These are phyloP conservation scores for Logfia minima DNA, from an alignment of 129 eudicot species.

Conservation along the genomic window DNA sequence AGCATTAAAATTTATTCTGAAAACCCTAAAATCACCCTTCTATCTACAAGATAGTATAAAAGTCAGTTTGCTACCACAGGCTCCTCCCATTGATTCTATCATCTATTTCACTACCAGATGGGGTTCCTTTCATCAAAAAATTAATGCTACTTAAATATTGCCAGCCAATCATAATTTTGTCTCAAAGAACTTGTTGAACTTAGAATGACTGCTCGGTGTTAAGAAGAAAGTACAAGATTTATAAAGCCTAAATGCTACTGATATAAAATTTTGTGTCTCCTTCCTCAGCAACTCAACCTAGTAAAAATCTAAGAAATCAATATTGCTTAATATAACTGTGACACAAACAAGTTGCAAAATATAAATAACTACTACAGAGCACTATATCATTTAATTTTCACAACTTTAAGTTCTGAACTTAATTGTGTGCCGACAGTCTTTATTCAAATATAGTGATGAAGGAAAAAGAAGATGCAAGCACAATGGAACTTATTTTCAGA, in stretches of 20 bases:
- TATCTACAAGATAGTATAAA: not conserved
- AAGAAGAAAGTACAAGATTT: not conserved
- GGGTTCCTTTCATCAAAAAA: no score
- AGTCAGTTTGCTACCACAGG: not conserved
- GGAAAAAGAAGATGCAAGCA: not conserved
- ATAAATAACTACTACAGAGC: not conserved
- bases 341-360: not conserved
- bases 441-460: not conserved
- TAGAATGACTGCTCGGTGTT: not conserved
- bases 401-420: slow-evolving; percentile 1
- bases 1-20: no score
- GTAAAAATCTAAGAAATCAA: not conserved
- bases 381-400: not conserved
- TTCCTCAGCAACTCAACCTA: slow-evolving; percentile 3
- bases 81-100: no score
- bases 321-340: not conserved
- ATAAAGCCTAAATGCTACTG: not conserved
- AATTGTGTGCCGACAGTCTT: not conserved
- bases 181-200: not conserved
- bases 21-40: not conserved
- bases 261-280: not conserved
- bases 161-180: no score
- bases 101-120: no score
- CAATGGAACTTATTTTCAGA: not conserved
- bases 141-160: no score